A percentile compares a stretch with the other conserved stretches of the same genome.
Evolutionary conservation across 768 basidiomycete genomes (phyloP).

Genomic region (Daedalea quercina): DNA sequence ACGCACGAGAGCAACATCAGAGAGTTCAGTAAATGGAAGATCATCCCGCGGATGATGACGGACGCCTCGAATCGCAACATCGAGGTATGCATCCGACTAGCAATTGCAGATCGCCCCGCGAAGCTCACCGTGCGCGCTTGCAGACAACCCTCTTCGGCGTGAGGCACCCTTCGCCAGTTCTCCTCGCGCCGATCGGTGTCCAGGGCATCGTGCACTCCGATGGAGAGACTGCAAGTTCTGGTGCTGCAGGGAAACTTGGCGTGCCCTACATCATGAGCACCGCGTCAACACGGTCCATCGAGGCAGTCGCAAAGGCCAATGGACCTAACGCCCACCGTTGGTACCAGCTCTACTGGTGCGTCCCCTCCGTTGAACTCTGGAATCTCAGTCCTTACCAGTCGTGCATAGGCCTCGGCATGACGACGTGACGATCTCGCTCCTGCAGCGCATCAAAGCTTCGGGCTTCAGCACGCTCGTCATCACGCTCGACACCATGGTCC

Average conservation of each 20-base stretch:
- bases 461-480: slow-evolving; percentile 71
- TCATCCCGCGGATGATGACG: slow-evolving; percentile 78
- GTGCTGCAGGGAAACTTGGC: slow-evolving; percentile 53
- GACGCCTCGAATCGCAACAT: slow-evolving; percentile 50
- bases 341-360: slow-evolving; percentile 80
- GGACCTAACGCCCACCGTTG: slow-evolving; percentile 56
- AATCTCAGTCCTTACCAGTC: not conserved
- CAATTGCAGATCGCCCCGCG: too few relatives aligned
- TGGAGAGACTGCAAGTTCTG: slow-evolving; percentile 65
- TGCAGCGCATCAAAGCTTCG: slow-evolving; percentile 56
- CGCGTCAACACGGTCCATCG: slow-evolving; percentile 65
- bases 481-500: slow-evolving; percentile 65
- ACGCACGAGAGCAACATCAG: slow-evolving; percentile 64
- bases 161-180: slow-evolving; percentile 50
- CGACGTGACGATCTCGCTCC: slow-evolving; percentile 56
- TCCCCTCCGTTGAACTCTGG: not conserved
- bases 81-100: slow-evolving; percentile 37
- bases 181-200: slow-evolving; percentile 73
- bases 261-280: slow-evolving; percentile 75
- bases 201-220: slow-evolving; percentile 68
- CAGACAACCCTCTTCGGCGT: slow-evolving; percentile 71
- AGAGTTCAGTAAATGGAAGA: slow-evolving; percentile 60
- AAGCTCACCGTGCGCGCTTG: not conserved
- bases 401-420: slow-evolving; percentile 55
- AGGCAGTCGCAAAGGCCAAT: slow-evolving; percentile 70